Base-by-base conservation (phyloP, 345 rosid species). In the Aurinia saxatilis region DNA sequence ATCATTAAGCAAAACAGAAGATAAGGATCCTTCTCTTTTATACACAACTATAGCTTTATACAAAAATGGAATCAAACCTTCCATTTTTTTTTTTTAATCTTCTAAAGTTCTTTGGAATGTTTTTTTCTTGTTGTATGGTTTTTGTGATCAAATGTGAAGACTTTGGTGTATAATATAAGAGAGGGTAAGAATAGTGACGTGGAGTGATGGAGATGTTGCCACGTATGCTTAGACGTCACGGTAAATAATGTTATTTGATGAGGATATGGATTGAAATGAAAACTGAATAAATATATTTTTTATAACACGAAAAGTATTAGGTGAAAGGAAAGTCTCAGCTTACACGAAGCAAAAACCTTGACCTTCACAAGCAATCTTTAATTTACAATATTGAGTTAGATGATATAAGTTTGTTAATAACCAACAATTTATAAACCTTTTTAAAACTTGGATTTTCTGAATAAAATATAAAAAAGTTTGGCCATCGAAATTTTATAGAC, bases 141-240 rank as follows among this genome's bases (percentile, higher is more conserved):
- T 53, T 46, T 63, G 58, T 54, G 63, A 70, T 62, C n/a, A 21
- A 39, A 46, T 60, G 55, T 5, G 62, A 61, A 14, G 38, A 19
- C 41, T 46, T 54, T 47, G 57, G 36, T 70, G 35, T 54, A 29
- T 37, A 61, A 61, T 68, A 60, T 60, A 69, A 45, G 27, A 44
- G 34, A 44, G 48, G 67, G 68, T 54, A 10, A 7, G 6, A 41
- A 70, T 33, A 63, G 63, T 63, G 75, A 71, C 54, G 60, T 62
- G 74, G 58, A 45, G 64, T 46, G 57, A 54, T 70, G 8, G 38
- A 15, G 55, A 16, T 48, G 19, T 2, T 41, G 75, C 70, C 70
- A 71, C 75, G 60, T 71, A 64, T 71, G 70, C 75, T 57, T 71
- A 71, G 7, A 16, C 68, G 57, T 70, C 36, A 70, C 68, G 74